Conservation (phyloP, 1,284 basidiomycete species). For the Puccinia novopanici region DNA sequence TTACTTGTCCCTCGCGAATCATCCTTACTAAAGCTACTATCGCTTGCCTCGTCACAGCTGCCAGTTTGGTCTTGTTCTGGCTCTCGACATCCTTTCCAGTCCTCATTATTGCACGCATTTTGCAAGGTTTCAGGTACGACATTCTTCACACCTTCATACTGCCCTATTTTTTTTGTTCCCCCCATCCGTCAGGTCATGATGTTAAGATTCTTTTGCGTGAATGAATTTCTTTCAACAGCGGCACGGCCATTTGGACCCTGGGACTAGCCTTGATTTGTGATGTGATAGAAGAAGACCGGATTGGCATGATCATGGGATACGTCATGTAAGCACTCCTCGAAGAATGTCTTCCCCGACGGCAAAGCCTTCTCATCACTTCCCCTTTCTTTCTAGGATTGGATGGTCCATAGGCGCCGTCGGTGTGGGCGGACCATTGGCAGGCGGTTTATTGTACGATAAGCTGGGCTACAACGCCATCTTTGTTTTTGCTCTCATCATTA, state of each 20-base stretch:
- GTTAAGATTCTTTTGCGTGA: not conserved
- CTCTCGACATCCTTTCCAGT: conserved; percentile 21
- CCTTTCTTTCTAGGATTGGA: conserved; percentile 20
- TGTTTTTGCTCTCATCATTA: conserved; percentile 36
- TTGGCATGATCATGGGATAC: conserved; percentile 25
- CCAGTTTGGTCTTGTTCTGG: conserved; percentile 43
- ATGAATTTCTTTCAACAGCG: not conserved
- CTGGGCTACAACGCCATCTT: conserved; percentile 41
- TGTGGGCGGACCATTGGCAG: conserved; percentile 34
- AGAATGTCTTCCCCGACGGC: not conserved
- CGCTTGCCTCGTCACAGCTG: not conserved
- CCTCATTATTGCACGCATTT: conserved; percentile 24
- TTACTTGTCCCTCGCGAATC: not conserved
- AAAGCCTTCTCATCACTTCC: not conserved
- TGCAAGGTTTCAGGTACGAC: conserved; percentile 35
- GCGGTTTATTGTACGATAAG: conserved; percentile 34
- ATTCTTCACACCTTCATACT: not conserved
- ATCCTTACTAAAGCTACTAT: not conserved
- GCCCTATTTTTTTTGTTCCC: too few species aligned
- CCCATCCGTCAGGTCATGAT: too few species aligned
- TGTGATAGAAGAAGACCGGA: not conserved
- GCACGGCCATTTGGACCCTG: conserved; percentile 32
- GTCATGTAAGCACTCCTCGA: conserved; percentile 26
- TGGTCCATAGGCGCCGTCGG: conserved; percentile 37
- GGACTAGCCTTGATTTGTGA: conserved; percentile 32